phyloP scores from a whole-genome alignment of 2,329 filamentous ascomycete genomes.

The Fusarium sp. region DNA sequence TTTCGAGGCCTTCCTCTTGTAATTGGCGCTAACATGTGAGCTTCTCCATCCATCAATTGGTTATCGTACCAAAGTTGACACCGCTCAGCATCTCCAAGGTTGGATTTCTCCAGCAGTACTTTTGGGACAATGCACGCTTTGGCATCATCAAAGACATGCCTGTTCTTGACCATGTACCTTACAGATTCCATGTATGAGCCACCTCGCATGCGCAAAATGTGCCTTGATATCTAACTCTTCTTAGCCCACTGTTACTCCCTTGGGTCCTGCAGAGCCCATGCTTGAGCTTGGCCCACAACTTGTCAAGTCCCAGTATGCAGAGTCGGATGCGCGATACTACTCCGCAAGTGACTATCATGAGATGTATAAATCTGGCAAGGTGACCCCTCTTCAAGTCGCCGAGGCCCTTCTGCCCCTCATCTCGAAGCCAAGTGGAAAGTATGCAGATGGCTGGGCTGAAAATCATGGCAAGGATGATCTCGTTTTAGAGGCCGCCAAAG shows the following conservation, averaged over 20 bases:
- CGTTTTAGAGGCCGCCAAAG: conserved; percentile 75
- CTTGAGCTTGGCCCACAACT: conserved; percentile 58
- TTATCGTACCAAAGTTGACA: conserved; percentile 12
- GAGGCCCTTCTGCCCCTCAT: conserved; percentile 79
- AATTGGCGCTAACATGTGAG: conserved; percentile 71
- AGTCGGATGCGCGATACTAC: conserved; percentile 67
- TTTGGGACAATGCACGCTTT: conserved; percentile 78
- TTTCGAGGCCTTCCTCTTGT: conserved; percentile 74
- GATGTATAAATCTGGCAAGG: conserved; percentile 75
- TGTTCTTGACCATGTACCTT: conserved; percentile 58
- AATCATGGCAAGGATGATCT: conserved; percentile 67
- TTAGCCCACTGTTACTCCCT: conserved; percentile 69
- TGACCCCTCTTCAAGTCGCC: conserved; percentile 79
- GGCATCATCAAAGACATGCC: conserved; percentile 60
- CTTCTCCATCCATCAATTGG: neutral
- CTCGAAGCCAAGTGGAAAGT: conserved; percentile 66
- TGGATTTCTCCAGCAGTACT: conserved; percentile 69
- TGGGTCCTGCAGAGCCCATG: conserved; percentile 54
- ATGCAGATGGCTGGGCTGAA: conserved; percentile 80
- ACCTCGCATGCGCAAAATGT: too few relatives aligned
- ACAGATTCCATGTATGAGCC: conserved; percentile 61
- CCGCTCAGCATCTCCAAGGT: conserved; percentile 68
- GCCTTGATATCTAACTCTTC: conserved; percentile 10
- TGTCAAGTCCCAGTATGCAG: conserved; percentile 54
- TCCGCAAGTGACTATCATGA: conserved; percentile 82